phyloP scores from a whole-genome alignment of 805 yeast genomes.

The Ogataea zsoltii region DNA sequence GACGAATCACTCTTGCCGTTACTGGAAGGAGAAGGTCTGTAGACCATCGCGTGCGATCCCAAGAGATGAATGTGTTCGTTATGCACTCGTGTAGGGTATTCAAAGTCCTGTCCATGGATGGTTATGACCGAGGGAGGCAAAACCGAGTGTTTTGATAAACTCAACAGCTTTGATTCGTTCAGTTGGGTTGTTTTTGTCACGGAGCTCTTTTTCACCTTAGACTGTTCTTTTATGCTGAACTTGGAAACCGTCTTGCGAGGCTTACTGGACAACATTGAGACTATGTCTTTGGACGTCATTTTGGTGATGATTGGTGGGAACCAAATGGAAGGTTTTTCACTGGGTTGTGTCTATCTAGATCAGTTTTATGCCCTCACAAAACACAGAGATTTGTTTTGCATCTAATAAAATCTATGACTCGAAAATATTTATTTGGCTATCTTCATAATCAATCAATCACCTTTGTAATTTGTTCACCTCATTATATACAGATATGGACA shows the following conservation, averaged over 20 bases:
- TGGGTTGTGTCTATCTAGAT: no score
- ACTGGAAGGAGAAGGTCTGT: neutral
- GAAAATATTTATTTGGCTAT: no score
- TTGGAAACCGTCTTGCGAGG: no score
- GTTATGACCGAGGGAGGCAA: neutral
- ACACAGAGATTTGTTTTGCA: no score
- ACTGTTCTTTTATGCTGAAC: no score
- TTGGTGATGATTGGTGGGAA: no score
- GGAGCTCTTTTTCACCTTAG: neutral
- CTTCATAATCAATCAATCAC: no score
- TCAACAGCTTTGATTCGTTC: no score
- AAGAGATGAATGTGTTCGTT: conserved; percentile 3
- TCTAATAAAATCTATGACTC: no score
- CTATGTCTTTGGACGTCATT: neutral
- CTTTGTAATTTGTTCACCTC: neutral
- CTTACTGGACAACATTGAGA: neutral
- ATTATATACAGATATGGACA: conserved; percentile 2
- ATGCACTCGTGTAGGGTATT: conserved; percentile 1
- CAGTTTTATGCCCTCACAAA: no score
- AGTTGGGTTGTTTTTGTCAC: no score
- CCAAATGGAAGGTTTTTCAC: no score
- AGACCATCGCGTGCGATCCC: conserved; percentile 21
- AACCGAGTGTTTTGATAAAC: neutral
- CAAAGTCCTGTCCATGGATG: conserved; percentile 1
- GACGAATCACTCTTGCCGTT: conserved; percentile 1